Base-by-base conservation (phyloP, 2,329 filamentous ascomycete species). In the Zymoseptoria brevis region DNA sequence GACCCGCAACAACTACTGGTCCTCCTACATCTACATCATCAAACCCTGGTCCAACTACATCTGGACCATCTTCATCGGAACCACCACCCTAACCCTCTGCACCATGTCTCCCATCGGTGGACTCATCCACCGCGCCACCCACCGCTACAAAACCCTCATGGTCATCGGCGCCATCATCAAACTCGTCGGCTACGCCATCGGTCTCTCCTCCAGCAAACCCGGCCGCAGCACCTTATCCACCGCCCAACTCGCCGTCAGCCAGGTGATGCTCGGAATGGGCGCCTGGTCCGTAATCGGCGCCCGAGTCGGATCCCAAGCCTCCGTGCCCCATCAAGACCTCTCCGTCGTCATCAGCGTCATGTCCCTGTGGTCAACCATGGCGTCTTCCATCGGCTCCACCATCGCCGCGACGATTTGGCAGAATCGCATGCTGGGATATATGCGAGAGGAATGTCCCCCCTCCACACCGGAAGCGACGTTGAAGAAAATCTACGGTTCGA, bases 131-230 rank as follows among this genome's bases (percentile, higher is more conserved):
- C 63, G 72, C 0, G 50, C 54, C 21, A 73, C 75, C 0, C 76
- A 78, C 57, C 70, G 75, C 1, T 79, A 77, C 72, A 78, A 77
- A 68, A 63, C 68, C 7, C 57, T 77, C 19, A 74, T 74, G 73
- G 59, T 77, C 26, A 66, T 76, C 41, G 76, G 75, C 9, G 72
- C 72, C 2, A 67, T 64, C 0, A 64, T 71, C 0, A 75, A 67
- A n/a, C 58, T 77, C 1, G 54, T 77, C 19, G 75, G 69, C 5
- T 75, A 76, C 45, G 75, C 70, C 3, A 57, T 77, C 5, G 65
- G 75, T 2, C 59, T 78, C 29, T 3, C 2, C 3, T 3, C 3
- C 22, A 61, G 65, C 2, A 55, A 60, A 13, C 63, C 66, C 50
- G 11, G 13, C 4, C 58, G 62, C 9, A 75, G 71, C 68, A 72